These are phyloP conservation scores for Phialocephala sp. DNA, from an alignment of 2,329 filamentous ascomycete species.

Conservation along the genomic window DNA sequence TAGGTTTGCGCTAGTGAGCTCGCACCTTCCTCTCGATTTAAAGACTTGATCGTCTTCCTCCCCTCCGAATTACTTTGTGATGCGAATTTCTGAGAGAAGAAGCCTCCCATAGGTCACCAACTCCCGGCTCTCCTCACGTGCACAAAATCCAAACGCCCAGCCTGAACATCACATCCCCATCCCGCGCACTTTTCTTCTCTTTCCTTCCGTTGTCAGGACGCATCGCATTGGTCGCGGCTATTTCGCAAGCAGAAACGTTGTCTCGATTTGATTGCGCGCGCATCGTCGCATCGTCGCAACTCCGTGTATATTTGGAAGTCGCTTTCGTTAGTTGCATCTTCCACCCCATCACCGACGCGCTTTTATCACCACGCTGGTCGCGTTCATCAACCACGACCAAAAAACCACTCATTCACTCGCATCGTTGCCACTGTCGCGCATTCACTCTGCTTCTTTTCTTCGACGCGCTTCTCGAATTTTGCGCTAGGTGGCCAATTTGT, in stretches of 20 bases:
- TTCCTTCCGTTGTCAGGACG: neutral
- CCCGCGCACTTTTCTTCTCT: neutral
- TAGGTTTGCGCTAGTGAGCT: neutral
- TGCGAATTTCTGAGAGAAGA: neutral
- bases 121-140: neutral
- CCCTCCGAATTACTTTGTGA: neutral
- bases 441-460: slow-evolving; percentile 11
- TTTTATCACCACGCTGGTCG: slow-evolving; percentile 8
- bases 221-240: neutral
- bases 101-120: slow-evolving; percentile 2
- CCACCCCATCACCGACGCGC: slow-evolving; percentile 24
- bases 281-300: neutral
- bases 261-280: slow-evolving; percentile 3
- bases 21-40: neutral
- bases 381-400: slow-evolving; percentile 10
- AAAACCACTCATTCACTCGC: slow-evolving; percentile 11
- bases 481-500: slow-evolving; percentile 20
- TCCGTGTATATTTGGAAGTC: slow-evolving; percentile 25
- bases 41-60: slow-evolving; percentile 5
- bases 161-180: neutral
- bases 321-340: slow-evolving; percentile 37
- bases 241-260: slow-evolving; percentile 1
- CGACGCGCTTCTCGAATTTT: slow-evolving; percentile 23
- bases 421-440: slow-evolving; percentile 9
- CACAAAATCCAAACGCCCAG: neutral